A percentile compares a stretch with the other conserved stretches of the same genome.
Evolutionary conservation across 2,329 filamentous ascomycete species (phyloP).

Genomic region (Pseudocercospora cruenta): DNA sequence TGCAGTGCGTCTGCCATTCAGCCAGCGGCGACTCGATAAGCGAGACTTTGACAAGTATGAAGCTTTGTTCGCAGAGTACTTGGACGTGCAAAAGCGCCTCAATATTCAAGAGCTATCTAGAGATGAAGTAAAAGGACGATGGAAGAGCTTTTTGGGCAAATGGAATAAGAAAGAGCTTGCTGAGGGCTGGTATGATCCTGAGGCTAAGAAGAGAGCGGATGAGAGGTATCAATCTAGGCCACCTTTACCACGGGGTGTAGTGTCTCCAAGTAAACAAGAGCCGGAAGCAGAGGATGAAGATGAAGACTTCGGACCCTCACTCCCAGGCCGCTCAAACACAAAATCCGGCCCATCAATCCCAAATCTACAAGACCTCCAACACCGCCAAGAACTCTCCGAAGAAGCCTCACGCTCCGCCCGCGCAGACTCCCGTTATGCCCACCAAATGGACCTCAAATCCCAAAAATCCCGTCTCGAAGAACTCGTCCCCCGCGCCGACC

Average conservation of each 20-base stretch:
- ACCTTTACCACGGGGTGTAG: slow-evolving; percentile 19
- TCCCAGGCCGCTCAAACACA: slow-evolving; percentile 43
- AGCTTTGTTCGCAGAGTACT: slow-evolving; percentile 78
- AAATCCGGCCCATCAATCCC: slow-evolving; percentile 66
- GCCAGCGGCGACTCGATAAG: slow-evolving; percentile 63
- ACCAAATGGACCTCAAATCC: slow-evolving; percentile 64
- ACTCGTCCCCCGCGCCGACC: slow-evolving; percentile 77
- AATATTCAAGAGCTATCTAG: slow-evolving; percentile 70
- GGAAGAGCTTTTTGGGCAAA: slow-evolving; percentile 89
- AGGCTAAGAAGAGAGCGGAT: slow-evolving; percentile 62
- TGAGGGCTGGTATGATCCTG: slow-evolving; percentile 91
- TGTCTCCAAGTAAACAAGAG: slow-evolving; percentile 1
- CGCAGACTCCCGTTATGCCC: slow-evolving; percentile 62
- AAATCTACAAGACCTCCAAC: slow-evolving; percentile 71
- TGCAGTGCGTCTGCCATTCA: slow-evolving; percentile 28
- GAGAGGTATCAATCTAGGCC: slow-evolving; percentile 25
- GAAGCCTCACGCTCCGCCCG: slow-evolving; percentile 47
- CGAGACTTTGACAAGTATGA: slow-evolving; percentile 68
- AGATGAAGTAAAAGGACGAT: slow-evolving; percentile 77
- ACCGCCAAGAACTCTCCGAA: slow-evolving; percentile 57
- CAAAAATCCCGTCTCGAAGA: slow-evolving; percentile 80
- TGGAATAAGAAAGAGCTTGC: slow-evolving; percentile 91
- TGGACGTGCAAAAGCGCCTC: slow-evolving; percentile 83
- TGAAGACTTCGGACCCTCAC: slow-evolving; percentile 52
- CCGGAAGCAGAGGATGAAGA: slow-evolving; percentile 38